Percentiles rank a stretch among this genome's conserved stretches.
phyloP scores from a whole-genome alignment of 23 red algal genomes.

The Cyanidiococcus yangmingshanensis region DNA sequence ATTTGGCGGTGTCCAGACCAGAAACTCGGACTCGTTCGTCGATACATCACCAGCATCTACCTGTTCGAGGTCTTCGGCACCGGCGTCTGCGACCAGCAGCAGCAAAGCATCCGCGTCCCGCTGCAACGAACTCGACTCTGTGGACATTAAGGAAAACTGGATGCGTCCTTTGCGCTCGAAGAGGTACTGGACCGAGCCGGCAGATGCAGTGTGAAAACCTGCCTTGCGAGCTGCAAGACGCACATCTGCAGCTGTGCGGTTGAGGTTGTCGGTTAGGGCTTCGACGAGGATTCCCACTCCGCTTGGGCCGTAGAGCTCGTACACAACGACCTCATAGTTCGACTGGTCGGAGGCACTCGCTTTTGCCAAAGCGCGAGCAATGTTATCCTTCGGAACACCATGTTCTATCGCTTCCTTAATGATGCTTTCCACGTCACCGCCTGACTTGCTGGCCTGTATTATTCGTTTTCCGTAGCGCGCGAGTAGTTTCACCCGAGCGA shows the following conservation, averaged over 20 bases:
- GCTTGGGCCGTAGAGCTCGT: constrained; percentile 19
- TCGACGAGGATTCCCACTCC: constrained; percentile 24
- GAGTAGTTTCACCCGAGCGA: background rate
- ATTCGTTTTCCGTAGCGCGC: background rate
- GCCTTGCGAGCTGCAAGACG: background rate
- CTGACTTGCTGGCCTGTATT: background rate
- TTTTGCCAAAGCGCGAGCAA: background rate
- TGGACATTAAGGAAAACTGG: background rate
- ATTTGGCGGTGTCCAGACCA: background rate
- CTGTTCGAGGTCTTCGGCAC: background rate
- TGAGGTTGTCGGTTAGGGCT: constrained; percentile 23
- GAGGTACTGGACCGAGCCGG: background rate
- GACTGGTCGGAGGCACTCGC: background rate
- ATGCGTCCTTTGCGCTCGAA: background rate
- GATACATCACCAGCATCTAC: background rate
- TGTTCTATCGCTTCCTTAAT: background rate
- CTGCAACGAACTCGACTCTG: background rate
- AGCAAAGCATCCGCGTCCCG: background rate
- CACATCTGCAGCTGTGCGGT: constrained; percentile 24
- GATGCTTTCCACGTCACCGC: background rate
- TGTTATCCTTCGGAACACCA: background rate
- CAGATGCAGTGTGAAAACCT: background rate
- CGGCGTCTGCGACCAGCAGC: background rate
- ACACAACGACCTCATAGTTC: background rate
- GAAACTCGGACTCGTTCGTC: background rate